phyloP scores from a whole-genome alignment of 495 filamentous ascomycete genomes.

The Hypoxylon fragiforme region DNA sequence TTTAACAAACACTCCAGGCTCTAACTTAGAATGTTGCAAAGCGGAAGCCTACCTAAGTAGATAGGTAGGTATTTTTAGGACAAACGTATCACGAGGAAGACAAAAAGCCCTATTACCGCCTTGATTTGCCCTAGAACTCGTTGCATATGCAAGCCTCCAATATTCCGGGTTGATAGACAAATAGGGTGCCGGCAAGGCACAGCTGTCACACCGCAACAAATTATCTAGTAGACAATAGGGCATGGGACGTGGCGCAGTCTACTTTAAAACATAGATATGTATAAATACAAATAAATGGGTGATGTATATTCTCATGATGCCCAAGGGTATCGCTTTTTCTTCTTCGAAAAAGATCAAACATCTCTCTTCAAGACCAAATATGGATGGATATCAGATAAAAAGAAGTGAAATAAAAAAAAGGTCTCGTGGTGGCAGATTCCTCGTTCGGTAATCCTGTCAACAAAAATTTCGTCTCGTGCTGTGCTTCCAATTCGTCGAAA shows the following conservation, averaged over 20 bases:
- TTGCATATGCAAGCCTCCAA: constrained; percentile 28
- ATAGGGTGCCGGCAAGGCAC: constrained; percentile 9
- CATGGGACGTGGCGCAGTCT: not conserved
- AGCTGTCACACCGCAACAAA: constrained; percentile 28
- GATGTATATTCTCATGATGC: constrained; percentile 27
- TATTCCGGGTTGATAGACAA: constrained; percentile 25
- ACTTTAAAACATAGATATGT: too few species aligned
- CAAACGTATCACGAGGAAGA: too few species aligned
- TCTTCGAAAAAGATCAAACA: constrained; percentile 16
- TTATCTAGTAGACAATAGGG: not conserved
- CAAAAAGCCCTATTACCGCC: too few species aligned
- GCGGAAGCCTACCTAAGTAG: too few species aligned
- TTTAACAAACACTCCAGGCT: too few species aligned
- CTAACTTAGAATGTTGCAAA: too few species aligned
- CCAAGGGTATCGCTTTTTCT: constrained; percentile 30
- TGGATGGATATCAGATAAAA: constrained; percentile 28
- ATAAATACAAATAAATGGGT: constrained; percentile 13
- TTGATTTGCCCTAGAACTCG: too few species aligned
- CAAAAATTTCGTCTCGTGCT: constrained; percentile 27
- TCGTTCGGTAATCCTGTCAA: constrained; percentile 20
- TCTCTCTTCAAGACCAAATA: constrained; percentile 16
- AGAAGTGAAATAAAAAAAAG: constrained; percentile 11
- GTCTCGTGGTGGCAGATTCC: constrained; percentile 27
- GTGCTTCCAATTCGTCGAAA: constrained; percentile 28
- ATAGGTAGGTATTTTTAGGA: too few species aligned